phyloP scores from a whole-genome alignment of 2,329 filamentous ascomycete species.

The Monosporascus sp. region DNA sequence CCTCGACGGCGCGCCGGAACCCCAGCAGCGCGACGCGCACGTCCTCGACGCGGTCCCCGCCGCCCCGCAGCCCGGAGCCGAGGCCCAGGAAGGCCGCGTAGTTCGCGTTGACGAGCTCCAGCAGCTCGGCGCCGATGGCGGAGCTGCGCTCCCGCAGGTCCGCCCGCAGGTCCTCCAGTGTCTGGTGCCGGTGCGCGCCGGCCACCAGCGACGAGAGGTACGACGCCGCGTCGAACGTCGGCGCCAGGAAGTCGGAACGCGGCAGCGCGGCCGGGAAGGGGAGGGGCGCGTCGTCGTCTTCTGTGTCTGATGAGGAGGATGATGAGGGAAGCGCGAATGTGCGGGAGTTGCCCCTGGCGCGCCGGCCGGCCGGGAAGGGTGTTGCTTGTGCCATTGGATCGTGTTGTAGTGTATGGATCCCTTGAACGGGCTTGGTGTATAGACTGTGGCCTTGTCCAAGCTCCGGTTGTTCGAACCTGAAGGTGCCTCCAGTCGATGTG shows the following conservation, averaged over 20 bases:
- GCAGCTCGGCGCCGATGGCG: constrained; percentile 75
- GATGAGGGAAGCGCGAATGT: constrained; percentile 38
- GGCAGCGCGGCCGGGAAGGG: constrained; percentile 85
- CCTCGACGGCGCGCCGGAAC: constrained; percentile 76
- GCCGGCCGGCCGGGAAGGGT: constrained; percentile 24
- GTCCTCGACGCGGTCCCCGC: constrained; percentile 87
- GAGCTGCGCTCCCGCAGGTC: constrained; percentile 79
- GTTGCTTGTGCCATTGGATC: constrained; percentile 16
- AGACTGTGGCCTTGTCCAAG: too few species aligned
- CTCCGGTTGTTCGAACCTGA: too few species aligned
- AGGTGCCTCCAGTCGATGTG: too few species aligned
- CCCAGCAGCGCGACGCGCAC: constrained; percentile 81
- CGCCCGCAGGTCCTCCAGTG: constrained; percentile 83
- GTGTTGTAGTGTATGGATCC: not conserved
- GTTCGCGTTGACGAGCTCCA: constrained; percentile 93
- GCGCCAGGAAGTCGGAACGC: constrained; percentile 73
- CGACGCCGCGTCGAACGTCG: constrained; percentile 69
- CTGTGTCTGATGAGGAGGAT: constrained; percentile 29
- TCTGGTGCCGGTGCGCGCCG: constrained; percentile 77
- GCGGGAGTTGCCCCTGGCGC: constrained; percentile 22
- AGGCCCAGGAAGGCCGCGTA: constrained; percentile 87
- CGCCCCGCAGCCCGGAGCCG: constrained; percentile 74
- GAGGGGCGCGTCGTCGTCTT: constrained; percentile 59
- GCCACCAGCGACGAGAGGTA: constrained; percentile 68
- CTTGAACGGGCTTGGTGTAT: too few species aligned